Percentiles rank a stretch among this genome's conserved stretches.
These are phyloP conservation scores for Guillardia theta DNA, from an alignment of 78 protist species.

Conservation along the genomic window DNA sequence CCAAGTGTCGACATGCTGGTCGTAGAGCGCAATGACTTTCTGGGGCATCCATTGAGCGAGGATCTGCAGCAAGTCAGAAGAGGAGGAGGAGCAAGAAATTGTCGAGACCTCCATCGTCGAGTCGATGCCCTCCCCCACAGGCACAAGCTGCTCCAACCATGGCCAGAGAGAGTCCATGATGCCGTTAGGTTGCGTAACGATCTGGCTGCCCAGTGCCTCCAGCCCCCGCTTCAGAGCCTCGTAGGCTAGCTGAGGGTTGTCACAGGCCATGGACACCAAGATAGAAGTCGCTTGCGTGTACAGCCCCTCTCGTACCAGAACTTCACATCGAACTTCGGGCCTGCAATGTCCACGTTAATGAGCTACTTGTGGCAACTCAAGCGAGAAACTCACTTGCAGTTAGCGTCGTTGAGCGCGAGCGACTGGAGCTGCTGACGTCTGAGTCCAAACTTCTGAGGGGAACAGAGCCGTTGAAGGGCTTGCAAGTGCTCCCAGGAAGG, in stretches of 20 bases:
- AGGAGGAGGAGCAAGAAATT: background rate
- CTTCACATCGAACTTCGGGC: background rate
- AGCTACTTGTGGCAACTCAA: too few relatives aligned
- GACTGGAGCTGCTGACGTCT: background rate
- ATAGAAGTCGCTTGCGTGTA: background rate
- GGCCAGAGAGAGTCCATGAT: background rate
- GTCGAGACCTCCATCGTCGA: background rate
- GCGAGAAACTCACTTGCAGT: background rate
- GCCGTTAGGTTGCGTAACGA: background rate
- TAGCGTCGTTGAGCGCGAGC: background rate
- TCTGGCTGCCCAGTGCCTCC: background rate
- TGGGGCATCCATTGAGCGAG: background rate
- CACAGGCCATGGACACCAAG: background rate
- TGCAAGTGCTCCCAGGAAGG: background rate
- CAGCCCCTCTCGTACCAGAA: background rate
- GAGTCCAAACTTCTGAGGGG: background rate
- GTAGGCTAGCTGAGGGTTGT: background rate
- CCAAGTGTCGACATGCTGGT: background rate
- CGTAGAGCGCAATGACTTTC: constrained; percentile 3
- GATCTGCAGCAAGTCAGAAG: background rate
- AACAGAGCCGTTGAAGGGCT: background rate
- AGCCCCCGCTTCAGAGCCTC: background rate
- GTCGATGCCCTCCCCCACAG: background rate
- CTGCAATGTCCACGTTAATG: too few relatives aligned
- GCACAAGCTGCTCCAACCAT: background rate